Percentiles rank a stretch among this genome's conserved stretches.
phyloP scores from a whole-genome alignment of 305 asterid species.

The Solanum hybrid region DNA sequence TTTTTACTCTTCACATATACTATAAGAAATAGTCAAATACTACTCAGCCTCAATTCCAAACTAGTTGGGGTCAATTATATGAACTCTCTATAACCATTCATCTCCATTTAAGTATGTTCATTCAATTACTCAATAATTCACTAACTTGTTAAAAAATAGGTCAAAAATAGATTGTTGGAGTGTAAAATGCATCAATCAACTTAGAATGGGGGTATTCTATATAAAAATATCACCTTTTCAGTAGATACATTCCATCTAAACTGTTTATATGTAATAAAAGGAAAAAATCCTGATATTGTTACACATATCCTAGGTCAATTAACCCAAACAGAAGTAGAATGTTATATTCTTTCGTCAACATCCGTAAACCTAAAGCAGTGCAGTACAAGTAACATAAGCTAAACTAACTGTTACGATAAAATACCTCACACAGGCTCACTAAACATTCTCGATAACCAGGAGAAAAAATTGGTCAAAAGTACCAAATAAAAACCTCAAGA shows the following conservation, averaged over 20 bases:
- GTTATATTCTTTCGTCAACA: background rate
- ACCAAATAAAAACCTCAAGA: background rate
- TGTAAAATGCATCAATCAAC: background rate
- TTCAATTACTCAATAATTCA: background rate
- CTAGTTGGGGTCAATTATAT: background rate
- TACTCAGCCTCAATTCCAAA: background rate
- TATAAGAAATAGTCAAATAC: background rate
- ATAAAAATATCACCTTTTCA: background rate
- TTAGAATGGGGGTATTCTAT: background rate
- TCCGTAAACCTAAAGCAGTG: background rate
- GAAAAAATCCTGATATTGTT: background rate
- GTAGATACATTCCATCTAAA: background rate
- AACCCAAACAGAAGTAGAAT: background rate
- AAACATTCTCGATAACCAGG: background rate
- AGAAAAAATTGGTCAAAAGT: background rate
- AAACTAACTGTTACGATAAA: background rate
- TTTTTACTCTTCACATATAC: background rate
- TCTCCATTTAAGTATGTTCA: background rate
- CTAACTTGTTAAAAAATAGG: background rate
- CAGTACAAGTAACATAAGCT: background rate
- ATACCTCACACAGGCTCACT: background rate
- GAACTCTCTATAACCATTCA: background rate
- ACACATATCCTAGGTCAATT: background rate
- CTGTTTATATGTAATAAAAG: background rate
- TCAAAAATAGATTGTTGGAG: background rate